phyloP scores from a whole-genome alignment of 2,329 filamentous ascomycete species.

The Hymenoscyphus albidus region DNA sequence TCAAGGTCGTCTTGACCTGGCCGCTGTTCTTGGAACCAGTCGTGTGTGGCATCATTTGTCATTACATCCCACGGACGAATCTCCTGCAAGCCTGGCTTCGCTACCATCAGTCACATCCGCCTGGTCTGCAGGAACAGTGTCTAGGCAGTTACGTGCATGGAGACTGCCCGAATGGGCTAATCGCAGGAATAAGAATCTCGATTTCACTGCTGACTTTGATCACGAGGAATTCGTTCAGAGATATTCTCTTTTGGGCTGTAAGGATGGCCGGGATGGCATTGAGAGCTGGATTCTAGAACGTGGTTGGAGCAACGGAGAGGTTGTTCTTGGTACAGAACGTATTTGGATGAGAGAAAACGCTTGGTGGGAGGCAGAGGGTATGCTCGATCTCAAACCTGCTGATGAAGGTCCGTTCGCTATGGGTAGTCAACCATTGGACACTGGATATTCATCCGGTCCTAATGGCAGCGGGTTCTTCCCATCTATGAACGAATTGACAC shows the following conservation, averaged over 20 bases:
- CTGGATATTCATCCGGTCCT: slow-evolving; percentile 59
- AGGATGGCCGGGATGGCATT: slow-evolving; percentile 85
- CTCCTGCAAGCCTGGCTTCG: slow-evolving; percentile 69
- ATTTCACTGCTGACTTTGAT: slow-evolving; percentile 97
- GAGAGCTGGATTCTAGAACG: slow-evolving; percentile 92
- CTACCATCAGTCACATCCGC: slow-evolving; percentile 69
- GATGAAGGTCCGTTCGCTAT: slow-evolving; percentile 40
- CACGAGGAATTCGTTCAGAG: slow-evolving; percentile 84
- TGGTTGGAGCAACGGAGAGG: slow-evolving; percentile 97
- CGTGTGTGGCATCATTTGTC: slow-evolving; percentile 93
- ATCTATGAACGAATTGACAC: slow-evolving; percentile 55
- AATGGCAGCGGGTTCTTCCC: slow-evolving; percentile 67
- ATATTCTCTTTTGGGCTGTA: slow-evolving; percentile 79
- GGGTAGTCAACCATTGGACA: slow-evolving; percentile 60
- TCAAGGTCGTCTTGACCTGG: slow-evolving; percentile 73
- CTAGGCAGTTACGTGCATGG: slow-evolving; percentile 89
- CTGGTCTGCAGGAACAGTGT: slow-evolving; percentile 92
- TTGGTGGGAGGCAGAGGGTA: slow-evolving; percentile 97
- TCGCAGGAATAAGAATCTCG: slow-evolving; percentile 80
- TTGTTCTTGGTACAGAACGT: slow-evolving; percentile 83
- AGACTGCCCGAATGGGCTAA: slow-evolving; percentile 96
- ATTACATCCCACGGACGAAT: slow-evolving; percentile 86
- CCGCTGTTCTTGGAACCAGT: slow-evolving; percentile 72
- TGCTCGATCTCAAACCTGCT: slow-evolving; percentile 75
- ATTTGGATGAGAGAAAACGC: slow-evolving; percentile 92